These are phyloP conservation scores for Dipteronia dyeriana DNA, from an alignment of 345 rosid genomes.

Conservation along the genomic window DNA sequence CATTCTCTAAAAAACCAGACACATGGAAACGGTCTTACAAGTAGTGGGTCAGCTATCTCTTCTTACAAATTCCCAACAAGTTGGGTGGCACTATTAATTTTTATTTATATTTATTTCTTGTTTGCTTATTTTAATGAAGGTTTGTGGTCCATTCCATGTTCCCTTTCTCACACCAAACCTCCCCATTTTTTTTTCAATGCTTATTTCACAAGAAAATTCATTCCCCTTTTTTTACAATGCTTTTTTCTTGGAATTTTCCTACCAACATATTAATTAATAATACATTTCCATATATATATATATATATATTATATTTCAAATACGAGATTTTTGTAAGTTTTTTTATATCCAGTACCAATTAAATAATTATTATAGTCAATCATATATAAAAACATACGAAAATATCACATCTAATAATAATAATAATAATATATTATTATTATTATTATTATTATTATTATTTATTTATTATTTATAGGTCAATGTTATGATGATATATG, in stretches of 20 bases:
- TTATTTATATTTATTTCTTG: constrained; percentile 23
- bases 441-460: no score
- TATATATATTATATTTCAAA: no score
- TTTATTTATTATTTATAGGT: constrained; percentile 29
- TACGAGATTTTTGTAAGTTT: no score
- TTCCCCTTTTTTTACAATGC: neutral
- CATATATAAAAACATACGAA: no score
- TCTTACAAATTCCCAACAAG: constrained; percentile 72
- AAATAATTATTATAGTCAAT: no score
- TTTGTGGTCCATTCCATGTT: constrained; percentile 70
- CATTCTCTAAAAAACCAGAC: constrained; percentile 55
- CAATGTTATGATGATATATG: constrained; percentile 50
- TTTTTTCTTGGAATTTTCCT: neutral
- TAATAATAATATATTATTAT: no score
- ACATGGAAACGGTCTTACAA: constrained; percentile 39
- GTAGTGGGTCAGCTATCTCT: constrained; percentile 45
- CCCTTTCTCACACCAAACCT: constrained; percentile 43
- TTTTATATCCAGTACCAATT: no score
- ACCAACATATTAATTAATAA: neutral
- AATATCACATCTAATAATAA: neutral
- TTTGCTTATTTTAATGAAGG: constrained; percentile 44
- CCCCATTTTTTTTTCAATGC: constrained; percentile 17
- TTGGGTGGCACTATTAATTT: constrained; percentile 53
- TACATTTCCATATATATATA: neutral
- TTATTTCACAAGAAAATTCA: constrained; percentile 37